phyloP scores from a whole-genome alignment of 2,329 filamentous ascomycete genomes.

The Ampelomyces quisqualis region DNA sequence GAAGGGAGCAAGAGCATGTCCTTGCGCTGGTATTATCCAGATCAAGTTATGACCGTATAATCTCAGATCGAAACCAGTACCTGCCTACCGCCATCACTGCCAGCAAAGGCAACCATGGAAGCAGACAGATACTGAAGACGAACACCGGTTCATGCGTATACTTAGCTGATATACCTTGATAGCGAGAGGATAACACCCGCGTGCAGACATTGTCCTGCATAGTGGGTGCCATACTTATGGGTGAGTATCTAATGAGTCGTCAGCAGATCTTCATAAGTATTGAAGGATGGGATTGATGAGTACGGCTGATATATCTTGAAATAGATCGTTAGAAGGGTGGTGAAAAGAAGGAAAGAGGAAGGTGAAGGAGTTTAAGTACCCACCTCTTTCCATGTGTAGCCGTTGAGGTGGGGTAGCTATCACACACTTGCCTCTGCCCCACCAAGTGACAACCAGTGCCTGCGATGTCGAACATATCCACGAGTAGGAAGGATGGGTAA shows the following conservation, averaged over 20 bases:
- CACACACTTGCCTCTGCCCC: not conserved
- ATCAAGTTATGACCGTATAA: conserved; percentile 95
- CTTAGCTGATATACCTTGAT: conserved; percentile 45
- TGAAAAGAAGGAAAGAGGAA: conserved; percentile 2
- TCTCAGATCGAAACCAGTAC: conserved; percentile 64
- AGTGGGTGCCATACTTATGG: conserved; percentile 35
- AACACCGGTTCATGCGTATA: conserved; percentile 49
- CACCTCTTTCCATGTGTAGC: conserved; percentile 25
- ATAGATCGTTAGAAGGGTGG: not conserved
- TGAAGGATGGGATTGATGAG: conserved; percentile 20
- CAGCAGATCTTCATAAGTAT: conserved; percentile 19
- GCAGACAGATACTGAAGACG: conserved; percentile 23
- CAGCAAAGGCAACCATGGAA: not conserved
- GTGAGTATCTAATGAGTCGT: conserved; percentile 20
- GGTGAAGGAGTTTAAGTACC: conserved; percentile 1
- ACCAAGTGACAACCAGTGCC: conserved; percentile 2
- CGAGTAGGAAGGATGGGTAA: not conserved
- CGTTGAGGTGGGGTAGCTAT: conserved; percentile 33
- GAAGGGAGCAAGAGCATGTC: conserved; percentile 73
- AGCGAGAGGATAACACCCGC: conserved; percentile 38
- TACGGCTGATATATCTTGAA: not conserved
- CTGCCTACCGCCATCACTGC: conserved; percentile 1
- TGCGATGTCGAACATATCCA: not conserved
- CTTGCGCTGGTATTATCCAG: conserved; percentile 99
- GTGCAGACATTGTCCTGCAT: conserved; percentile 34